Percentiles rank a stretch among this genome's conserved stretches.
Conservation (phyloP, 306 rosid genomes). For the Sophora flavescens region DNA sequence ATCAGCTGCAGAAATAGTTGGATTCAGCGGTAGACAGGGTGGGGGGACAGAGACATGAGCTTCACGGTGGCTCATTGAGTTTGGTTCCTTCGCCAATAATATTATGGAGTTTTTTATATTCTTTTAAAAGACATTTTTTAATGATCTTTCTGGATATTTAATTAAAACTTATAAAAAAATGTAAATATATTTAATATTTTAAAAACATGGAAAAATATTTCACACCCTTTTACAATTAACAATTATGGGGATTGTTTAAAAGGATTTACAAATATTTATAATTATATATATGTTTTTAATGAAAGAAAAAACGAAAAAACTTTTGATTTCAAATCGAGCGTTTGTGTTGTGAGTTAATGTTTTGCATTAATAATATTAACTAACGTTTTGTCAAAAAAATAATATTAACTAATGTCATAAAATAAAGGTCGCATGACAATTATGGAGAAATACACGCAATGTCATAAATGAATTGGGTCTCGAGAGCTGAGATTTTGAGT, state of each 20-base stretch:
- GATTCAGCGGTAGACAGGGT: conserved; percentile 53
- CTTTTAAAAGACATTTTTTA: no score
- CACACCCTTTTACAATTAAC: no score
- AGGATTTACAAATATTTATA: no score
- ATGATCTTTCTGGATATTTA: no score
- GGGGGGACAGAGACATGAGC: conserved; percentile 51
- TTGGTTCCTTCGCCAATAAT: conserved; percentile 41
- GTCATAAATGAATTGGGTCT: conserved; percentile 46
- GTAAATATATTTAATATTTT: no score
- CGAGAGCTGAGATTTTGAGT: conserved; percentile 38
- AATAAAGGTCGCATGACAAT: conserved; percentile 41
- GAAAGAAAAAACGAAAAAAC: background rate
- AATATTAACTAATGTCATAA: conserved; percentile 1
- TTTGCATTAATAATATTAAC: no score
- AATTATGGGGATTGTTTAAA: no score
- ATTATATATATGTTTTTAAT: background rate
- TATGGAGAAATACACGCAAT: conserved; percentile 28
- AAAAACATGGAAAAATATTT: no score
- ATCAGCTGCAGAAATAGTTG: conserved; percentile 43
- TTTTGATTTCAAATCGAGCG: conserved; percentile 2
- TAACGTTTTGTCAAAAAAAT: no score
- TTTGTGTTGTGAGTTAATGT: conserved; percentile 21
- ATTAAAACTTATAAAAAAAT: no score
- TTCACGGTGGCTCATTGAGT: conserved; percentile 54
- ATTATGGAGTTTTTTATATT: no score